Conservation (phyloP, 2,329 filamentous ascomycete genomes). For the Cladosporium sp. region DNA sequence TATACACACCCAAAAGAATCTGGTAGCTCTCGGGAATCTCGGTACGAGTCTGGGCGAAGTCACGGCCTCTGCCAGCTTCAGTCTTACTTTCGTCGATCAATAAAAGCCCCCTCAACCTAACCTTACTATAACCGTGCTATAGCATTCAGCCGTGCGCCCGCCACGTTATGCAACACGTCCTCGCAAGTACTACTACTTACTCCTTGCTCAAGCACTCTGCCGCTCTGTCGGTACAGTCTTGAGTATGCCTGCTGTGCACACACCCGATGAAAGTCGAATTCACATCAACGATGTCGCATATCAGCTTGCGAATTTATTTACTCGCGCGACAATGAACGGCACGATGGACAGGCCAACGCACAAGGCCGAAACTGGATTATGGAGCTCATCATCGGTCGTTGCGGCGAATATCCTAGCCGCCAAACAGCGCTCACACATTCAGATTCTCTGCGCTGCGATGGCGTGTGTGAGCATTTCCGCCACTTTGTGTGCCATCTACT, state of each 20-base stretch:
- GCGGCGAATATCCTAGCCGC: slow-evolving; percentile 15
- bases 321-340: not conserved
- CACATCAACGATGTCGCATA: not conserved
- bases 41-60: not conserved
- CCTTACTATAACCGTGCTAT: slow-evolving; percentile 6
- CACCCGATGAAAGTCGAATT: not conserved
- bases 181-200: not conserved
- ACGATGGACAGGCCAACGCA: not conserved
- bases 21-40: slow-evolving; percentile 3
- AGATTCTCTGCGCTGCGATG: slow-evolving; percentile 31
- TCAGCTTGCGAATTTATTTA: not conserved
- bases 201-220: slow-evolving; percentile 3
- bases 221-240: not conserved
- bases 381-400: slow-evolving; percentile 11
- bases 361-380: not conserved
- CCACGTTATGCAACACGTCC: not conserved
- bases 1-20: not conserved
- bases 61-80: not conserved
- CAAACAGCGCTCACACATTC: slow-evolving; percentile 23
- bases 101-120: slow-evolving; percentile 10
- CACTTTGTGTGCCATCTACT: slow-evolving; percentile 59
- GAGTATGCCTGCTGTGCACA: slow-evolving; percentile 7
- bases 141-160: slow-evolving; percentile 4
- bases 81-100: slow-evolving; percentile 9
- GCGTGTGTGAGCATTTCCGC: slow-evolving; percentile 53